These are phyloP conservation scores for Penicillium sp. DNA, from an alignment of 2,329 filamentous ascomycete species.

Conservation along the genomic window DNA sequence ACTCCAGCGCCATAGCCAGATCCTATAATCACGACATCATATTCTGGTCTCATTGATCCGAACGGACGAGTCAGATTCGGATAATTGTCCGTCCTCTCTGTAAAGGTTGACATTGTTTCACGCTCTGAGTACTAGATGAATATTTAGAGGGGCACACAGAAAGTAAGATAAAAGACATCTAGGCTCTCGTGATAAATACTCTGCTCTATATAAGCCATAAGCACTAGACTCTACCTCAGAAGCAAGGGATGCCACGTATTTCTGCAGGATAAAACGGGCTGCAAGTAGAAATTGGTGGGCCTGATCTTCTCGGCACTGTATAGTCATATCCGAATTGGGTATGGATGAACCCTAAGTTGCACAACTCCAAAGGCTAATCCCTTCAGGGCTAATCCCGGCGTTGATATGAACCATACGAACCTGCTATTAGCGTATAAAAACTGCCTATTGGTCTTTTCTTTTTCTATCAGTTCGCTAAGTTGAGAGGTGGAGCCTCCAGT, in stretches of 20 bases:
- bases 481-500: not conserved
- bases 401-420: not conserved
- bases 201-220: not conserved
- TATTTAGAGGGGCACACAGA: not conserved
- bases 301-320: not conserved
- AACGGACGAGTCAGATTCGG: slow-evolving; percentile 8
- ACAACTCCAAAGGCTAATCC: not conserved
- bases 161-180: not conserved
- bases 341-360: not conserved
- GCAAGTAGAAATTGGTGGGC: not conserved
- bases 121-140: not conserved
- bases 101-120: slow-evolving; percentile 1
- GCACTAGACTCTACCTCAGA: not conserved
- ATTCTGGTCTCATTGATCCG: slow-evolving; percentile 32
- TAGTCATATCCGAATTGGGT: not conserved
- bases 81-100: slow-evolving; percentile 5
- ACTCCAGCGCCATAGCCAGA: slow-evolving; percentile 68
- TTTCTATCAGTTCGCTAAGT: too few relatives aligned
- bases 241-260: not conserved
- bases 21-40: slow-evolving; percentile 67
- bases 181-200: not conserved
- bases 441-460: not conserved
- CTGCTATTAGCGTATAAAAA: not conserved
- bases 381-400: not conserved
- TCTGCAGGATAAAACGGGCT: not conserved